Conservation (phyloP, 768 basidiomycete genomes). For the Mycena maculata region DNA sequence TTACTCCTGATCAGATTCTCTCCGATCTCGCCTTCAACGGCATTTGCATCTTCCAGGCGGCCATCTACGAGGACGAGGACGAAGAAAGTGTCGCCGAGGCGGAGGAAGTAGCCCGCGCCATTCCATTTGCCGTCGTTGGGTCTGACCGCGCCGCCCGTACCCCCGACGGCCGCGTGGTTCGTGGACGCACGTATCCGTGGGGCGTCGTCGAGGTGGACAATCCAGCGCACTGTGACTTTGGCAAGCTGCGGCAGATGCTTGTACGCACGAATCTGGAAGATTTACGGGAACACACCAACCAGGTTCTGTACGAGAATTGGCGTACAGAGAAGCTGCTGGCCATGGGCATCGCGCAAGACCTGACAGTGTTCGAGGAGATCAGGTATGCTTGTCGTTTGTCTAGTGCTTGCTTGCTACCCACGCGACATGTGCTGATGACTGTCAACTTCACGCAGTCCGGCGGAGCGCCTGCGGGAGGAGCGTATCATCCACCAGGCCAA, state of each 20-base stretch:
- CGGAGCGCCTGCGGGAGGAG: constrained; percentile 94
- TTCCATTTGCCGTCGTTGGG: constrained; percentile 98
- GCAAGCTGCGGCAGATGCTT: constrained; percentile 99
- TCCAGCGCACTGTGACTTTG: constrained; percentile 98
- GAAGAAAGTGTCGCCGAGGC: constrained; percentile 97
- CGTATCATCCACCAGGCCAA: constrained; percentile 96
- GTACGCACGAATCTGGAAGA: constrained; percentile 99
- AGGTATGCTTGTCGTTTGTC: constrained; percentile 83
- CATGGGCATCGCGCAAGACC: constrained; percentile 98
- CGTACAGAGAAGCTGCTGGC: constrained; percentile 93
- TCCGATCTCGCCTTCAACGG: constrained; percentile 95
- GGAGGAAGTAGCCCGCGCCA: constrained; percentile 96
- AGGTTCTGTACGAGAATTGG: constrained; percentile 97
- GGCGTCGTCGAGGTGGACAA: constrained; percentile 99
- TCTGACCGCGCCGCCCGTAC: constrained; percentile 85
- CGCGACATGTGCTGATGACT: constrained; percentile 23
- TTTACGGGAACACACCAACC: constrained; percentile 94
- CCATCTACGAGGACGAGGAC: constrained; percentile 97
- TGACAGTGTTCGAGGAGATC: constrained; percentile 97
- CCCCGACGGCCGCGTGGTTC: constrained; percentile 89
- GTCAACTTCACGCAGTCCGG: constrained; percentile 73
- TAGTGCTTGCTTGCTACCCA: background rate
- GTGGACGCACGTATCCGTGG: constrained; percentile 98
- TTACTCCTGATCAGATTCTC: constrained; percentile 70
- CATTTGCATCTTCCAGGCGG: constrained; percentile 98